Conservation (phyloP, 768 basidiomycete species). For the Hydnum rufescens region DNA sequence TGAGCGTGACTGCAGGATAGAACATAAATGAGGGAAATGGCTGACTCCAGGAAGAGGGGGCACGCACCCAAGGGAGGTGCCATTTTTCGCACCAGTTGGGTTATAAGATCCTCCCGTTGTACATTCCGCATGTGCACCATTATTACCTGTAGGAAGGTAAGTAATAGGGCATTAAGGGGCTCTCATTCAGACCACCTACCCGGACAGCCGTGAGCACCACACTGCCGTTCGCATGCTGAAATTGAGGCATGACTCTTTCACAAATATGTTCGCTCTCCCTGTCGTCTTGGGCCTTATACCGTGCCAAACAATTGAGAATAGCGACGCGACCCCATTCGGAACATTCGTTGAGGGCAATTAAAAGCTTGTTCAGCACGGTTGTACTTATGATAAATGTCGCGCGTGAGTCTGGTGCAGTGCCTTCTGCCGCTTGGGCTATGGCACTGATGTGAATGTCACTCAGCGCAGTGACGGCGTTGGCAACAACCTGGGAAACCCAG, state of each 20-base stretch:
- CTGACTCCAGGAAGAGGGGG: neutral
- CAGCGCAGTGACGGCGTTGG: conserved; percentile 85
- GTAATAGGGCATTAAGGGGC: neutral
- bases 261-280: conserved; percentile 98
- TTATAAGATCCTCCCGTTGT: conserved; percentile 60
- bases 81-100: conserved; percentile 85
- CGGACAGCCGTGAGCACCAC: conserved; percentile 96
- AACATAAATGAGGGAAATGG: neutral
- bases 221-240: conserved; percentile 90
- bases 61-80: conserved; percentile 53
- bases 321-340: conserved; percentile 98
- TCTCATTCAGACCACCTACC: conserved; percentile 23
- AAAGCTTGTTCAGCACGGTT: conserved; percentile 63
- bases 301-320: conserved; percentile 65
- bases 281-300: conserved; percentile 68
- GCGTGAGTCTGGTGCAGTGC: conserved; percentile 15
- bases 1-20: conserved; percentile 51
- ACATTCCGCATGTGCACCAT: conserved; percentile 92
- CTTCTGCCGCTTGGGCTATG: conserved; percentile 7
- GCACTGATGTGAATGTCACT: conserved; percentile 72
- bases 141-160: conserved; percentile 42
- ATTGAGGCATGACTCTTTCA: conserved; percentile 93
- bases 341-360: conserved; percentile 93
- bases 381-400: conserved; percentile 71
- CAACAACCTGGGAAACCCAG: conserved; percentile 54